These are phyloP conservation scores for Colletotrichum sp. DNA, from an alignment of 2,329 filamentous ascomycete genomes.

Conservation along the genomic window DNA sequence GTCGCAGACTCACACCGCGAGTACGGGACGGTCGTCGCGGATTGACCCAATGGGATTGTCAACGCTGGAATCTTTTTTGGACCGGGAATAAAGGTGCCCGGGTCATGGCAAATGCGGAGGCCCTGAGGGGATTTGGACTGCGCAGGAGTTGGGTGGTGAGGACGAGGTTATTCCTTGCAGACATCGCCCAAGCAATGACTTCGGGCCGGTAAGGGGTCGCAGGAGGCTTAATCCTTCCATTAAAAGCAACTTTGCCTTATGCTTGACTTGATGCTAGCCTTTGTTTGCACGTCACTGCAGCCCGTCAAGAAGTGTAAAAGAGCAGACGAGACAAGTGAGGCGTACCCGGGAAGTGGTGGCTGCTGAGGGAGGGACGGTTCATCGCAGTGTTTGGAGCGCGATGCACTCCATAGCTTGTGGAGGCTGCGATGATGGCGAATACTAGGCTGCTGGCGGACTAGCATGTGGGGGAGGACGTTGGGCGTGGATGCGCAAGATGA, in stretches of 20 bases:
- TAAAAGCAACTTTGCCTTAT: neutral
- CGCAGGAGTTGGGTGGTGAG: neutral
- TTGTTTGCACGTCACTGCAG: slow-evolving; percentile 1
- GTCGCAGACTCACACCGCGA: neutral
- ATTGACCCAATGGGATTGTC: neutral
- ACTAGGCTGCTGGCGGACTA: neutral
- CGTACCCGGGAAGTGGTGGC: neutral
- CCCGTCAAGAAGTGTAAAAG: neutral
- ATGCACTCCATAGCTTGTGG: neutral
- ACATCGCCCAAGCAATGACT: neutral
- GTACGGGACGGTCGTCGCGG: neutral
- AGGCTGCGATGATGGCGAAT: neutral
- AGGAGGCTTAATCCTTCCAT: neutral
- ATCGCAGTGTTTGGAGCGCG: neutral
- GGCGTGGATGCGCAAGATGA: neutral
- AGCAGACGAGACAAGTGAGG: neutral
- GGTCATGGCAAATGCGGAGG: neutral
- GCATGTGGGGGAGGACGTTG: neutral
- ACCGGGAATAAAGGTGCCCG: neutral
- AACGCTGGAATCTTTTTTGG: neutral
- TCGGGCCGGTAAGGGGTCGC: slow-evolving; percentile 2
- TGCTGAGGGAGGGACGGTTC: neutral
- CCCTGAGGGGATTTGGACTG: neutral
- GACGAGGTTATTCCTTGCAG: slow-evolving; percentile 1
- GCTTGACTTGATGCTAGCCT: neutral